Conservation (phyloP, 768 basidiomycete genomes). For the Suillus occidentalis region DNA sequence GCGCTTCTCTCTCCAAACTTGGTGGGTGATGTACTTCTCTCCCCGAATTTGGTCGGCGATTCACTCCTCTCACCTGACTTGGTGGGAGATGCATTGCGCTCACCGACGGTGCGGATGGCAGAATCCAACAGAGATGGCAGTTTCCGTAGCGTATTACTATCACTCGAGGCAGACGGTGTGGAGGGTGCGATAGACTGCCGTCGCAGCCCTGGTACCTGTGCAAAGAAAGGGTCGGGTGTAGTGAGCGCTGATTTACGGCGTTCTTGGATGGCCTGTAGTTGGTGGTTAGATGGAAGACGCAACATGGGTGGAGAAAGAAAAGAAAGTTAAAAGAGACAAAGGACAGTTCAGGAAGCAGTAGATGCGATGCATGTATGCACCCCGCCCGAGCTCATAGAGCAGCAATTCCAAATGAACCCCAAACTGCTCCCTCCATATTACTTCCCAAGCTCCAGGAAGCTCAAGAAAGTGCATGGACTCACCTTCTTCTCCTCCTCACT, state of each 20-base stretch:
- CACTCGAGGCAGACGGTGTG: not conserved
- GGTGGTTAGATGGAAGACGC: too few relatives aligned
- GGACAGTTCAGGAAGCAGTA: not conserved
- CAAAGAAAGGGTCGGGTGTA: slow-evolving; percentile 49
- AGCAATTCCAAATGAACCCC: not conserved
- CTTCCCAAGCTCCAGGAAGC: not conserved
- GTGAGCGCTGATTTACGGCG: slow-evolving; percentile 58
- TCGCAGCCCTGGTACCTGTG: slow-evolving; percentile 52
- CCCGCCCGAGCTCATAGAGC: not conserved
- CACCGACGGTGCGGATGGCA: not conserved
- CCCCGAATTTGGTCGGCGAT: not conserved
- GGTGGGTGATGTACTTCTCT: not conserved
- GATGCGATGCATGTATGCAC: not conserved
- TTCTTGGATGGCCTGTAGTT: slow-evolving; percentile 55
- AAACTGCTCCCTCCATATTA: not conserved
- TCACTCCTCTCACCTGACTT: not conserved
- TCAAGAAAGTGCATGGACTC: not conserved
- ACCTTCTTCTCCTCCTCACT: slow-evolving; percentile 21
- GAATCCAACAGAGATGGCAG: slow-evolving; percentile 8
- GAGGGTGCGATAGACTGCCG: slow-evolving; percentile 22
- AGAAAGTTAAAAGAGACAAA: not conserved
- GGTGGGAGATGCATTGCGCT: not conserved
- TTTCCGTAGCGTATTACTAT: not conserved
- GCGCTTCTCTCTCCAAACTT: slow-evolving; percentile 1
- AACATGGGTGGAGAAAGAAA: not conserved